Conservation (phyloP, 257 asterid genomes). For the Solanum appendiculatum region DNA sequence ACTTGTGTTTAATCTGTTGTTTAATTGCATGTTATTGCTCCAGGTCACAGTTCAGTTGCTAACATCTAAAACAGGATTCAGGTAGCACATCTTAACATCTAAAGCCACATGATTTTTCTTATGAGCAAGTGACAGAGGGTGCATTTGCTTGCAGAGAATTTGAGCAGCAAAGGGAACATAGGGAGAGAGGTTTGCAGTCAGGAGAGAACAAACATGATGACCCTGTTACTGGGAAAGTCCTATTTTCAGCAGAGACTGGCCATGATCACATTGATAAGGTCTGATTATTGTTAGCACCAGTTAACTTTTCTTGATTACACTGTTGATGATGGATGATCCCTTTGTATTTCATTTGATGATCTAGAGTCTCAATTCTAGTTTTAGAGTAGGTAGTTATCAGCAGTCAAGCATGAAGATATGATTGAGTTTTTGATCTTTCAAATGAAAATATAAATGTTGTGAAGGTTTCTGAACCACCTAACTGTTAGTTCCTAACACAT, state of each 20-base stretch:
- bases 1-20: slow-evolving; percentile 3
- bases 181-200: slow-evolving; percentile 73
- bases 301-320: neutral
- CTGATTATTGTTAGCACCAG: neutral
- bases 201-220: slow-evolving; percentile 45
- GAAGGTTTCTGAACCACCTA: neutral
- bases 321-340: neutral
- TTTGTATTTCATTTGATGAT: neutral
- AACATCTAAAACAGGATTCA: slow-evolving; percentile 97
- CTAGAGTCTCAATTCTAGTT: neutral
- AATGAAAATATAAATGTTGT: neutral
- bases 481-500: neutral
- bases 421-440: neutral
- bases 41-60: slow-evolving; percentile 91
- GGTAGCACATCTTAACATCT: slow-evolving; percentile 37
- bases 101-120: slow-evolving; percentile 5
- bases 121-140: slow-evolving; percentile 8
- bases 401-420: neutral
- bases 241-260: slow-evolving; percentile 29
- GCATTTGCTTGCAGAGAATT: slow-evolving; percentile 59
- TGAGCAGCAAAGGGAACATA: slow-evolving; percentile 96
- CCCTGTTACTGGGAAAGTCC: slow-evolving; percentile 31
- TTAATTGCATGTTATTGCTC: slow-evolving; percentile 18
- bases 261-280: slow-evolving; percentile 48
- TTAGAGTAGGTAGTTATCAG: neutral